A percentile compares a stretch with the other conserved stretches of the same genome.
These are phyloP conservation scores for Xerocomellus amylosporus DNA, from an alignment of 768 basidiomycete species.

Conservation along the genomic window DNA sequence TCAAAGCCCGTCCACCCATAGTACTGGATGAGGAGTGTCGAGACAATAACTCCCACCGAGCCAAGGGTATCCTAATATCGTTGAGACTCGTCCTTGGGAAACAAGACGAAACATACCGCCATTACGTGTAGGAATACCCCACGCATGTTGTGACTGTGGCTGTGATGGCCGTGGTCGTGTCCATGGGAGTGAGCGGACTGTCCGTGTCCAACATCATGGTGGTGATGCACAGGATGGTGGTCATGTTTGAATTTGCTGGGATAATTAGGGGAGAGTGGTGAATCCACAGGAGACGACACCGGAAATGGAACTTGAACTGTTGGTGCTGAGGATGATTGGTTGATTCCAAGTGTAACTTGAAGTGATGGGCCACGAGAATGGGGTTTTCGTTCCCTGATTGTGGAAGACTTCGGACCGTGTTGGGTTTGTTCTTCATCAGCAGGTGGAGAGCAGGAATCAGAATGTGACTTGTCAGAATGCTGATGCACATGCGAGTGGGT, in stretches of 20 bases:
- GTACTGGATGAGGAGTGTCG: slow-evolving; percentile 89
- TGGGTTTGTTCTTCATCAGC: slow-evolving; percentile 5
- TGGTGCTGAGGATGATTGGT: slow-evolving; percentile 17
- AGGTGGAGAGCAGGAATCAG: slow-evolving; percentile 15
- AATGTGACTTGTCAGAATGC: slow-evolving; percentile 24
- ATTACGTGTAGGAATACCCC: slow-evolving; percentile 98
- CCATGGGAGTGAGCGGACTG: slow-evolving; percentile 52
- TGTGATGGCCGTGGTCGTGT: slow-evolving; percentile 61
- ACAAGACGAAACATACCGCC: slow-evolving; percentile 56
- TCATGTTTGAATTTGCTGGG: slow-evolving; percentile 48
- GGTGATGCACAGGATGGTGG: slow-evolving; percentile 36
- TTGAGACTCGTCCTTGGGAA: slow-evolving; percentile 5
- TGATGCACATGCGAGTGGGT: slow-evolving; percentile 28
- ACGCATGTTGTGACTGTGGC: slow-evolving; percentile 98
- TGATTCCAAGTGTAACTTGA: slow-evolving; percentile 31
- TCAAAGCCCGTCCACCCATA: slow-evolving; percentile 99
- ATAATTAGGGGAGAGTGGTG: slow-evolving; percentile 68
- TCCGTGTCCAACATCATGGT: slow-evolving; percentile 28
- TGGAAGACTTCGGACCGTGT: slow-evolving; percentile 9
- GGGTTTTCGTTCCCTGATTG: slow-evolving; percentile 33
- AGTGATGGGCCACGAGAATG: slow-evolving; percentile 43
- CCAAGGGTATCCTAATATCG: slow-evolving; percentile 80
- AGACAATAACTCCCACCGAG: slow-evolving; percentile 96
- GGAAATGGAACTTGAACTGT: slow-evolving; percentile 27
- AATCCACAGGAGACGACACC: slow-evolving; percentile 31